Conservation (phyloP, 306 rosid species). For the Lathyrus oleraceus region DNA sequence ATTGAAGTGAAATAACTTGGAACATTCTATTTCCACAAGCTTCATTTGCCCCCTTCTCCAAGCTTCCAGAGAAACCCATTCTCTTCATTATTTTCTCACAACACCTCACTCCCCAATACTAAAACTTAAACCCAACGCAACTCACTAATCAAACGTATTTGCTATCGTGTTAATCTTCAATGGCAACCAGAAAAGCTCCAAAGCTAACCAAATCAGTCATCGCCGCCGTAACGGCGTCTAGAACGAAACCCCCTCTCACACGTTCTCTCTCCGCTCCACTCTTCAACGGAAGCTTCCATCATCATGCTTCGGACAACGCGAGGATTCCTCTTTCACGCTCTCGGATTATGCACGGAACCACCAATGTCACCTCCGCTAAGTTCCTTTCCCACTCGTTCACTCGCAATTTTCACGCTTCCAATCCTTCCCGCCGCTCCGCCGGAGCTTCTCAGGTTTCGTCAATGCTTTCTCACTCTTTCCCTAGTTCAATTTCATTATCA, state of each 20-base stretch:
- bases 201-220: conserved; percentile 52
- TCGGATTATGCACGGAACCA: conserved; percentile 18
- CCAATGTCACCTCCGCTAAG: conserved; percentile 54
- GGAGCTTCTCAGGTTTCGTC: conserved; percentile 57
- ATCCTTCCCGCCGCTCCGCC: conserved; percentile 30
- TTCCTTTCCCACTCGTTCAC: conserved; percentile 40
- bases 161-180: conserved; percentile 1
- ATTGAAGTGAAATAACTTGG: background rate
- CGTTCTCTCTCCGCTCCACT: conserved; percentile 34
- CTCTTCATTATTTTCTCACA: background rate
- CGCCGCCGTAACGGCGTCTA: conserved; percentile 45
- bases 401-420: background rate
- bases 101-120: background rate
- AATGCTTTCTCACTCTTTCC: background rate
- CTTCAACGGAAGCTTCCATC: conserved; percentile 10
- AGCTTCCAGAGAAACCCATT: conserved; percentile 13
- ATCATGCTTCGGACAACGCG: conserved; percentile 23
- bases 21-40: background rate
- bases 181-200: conserved; percentile 70
- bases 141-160: background rate
- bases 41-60: conserved; percentile 44
- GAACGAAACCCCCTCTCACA: conserved; percentile 27
- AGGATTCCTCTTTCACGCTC: conserved; percentile 31
- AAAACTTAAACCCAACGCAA: background rate
- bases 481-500: background rate